These are phyloP conservation scores for Colletotrichum agaves DNA, from an alignment of 2,329 filamentous ascomycete genomes.

Conservation along the genomic window DNA sequence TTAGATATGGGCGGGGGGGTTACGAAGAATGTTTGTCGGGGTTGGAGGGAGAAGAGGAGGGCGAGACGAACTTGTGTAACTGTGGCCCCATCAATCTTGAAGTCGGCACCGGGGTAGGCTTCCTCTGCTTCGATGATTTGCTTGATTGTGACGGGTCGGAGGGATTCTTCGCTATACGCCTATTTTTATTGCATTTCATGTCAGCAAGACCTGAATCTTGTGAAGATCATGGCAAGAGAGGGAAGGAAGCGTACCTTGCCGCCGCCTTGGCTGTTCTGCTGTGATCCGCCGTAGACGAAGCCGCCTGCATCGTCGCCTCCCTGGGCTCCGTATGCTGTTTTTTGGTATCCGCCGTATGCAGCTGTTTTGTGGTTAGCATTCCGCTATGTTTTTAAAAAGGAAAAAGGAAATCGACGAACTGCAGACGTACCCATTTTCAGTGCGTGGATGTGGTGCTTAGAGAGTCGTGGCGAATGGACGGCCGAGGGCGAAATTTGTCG, in stretches of 20 bases:
- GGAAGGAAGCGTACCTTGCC: slow-evolving; percentile 52
- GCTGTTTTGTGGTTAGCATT: slow-evolving; percentile 43
- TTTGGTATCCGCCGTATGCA: slow-evolving; percentile 57
- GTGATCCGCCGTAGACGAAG: slow-evolving; percentile 69
- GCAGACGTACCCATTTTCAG: too few relatives aligned
- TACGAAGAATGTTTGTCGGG: background rate
- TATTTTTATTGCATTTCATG: slow-evolving; percentile 41
- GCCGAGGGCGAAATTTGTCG: slow-evolving; percentile 10
- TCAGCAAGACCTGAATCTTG: background rate
- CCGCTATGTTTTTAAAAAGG: too few relatives aligned
- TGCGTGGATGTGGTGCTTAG: too few relatives aligned
- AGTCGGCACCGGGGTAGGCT: slow-evolving; percentile 77
- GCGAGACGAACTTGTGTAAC: slow-evolving; percentile 70
- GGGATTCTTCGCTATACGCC: slow-evolving; percentile 81
- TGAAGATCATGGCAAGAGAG: background rate
- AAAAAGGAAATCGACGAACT: too few relatives aligned
- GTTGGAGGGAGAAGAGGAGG: background rate
- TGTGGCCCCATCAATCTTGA: slow-evolving; percentile 82
- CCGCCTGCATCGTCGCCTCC: slow-evolving; percentile 71
- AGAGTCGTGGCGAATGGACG: background rate
- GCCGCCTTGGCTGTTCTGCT: slow-evolving; percentile 65
- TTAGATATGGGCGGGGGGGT: background rate
- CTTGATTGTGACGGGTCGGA: slow-evolving; percentile 95
- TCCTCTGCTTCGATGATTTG: slow-evolving; percentile 88
- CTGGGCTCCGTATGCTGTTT: slow-evolving; percentile 61